These are phyloP conservation scores for Fusarium sp. DNA, from an alignment of 2,329 filamentous ascomycete genomes.

Conservation along the genomic window DNA sequence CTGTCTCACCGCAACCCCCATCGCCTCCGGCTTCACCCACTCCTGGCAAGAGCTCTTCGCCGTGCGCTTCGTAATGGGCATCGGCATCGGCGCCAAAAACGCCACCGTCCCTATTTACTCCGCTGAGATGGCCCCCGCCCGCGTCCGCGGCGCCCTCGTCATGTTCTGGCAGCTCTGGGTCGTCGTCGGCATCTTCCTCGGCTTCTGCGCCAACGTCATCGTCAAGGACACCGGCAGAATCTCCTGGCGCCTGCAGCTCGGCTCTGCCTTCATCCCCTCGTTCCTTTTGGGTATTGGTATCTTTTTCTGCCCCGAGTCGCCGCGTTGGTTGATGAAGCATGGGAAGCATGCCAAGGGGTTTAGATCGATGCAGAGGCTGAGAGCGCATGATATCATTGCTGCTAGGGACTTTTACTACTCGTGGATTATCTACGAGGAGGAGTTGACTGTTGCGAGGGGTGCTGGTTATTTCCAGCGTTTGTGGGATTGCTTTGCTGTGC, in stretches of 20 bases:
- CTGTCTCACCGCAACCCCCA: conserved; percentile 46
- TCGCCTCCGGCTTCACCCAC: conserved; percentile 62
- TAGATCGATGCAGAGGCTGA: conserved; percentile 57
- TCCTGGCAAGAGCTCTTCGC: conserved; percentile 73
- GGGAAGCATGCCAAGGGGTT: conserved; percentile 66
- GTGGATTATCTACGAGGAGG: conserved; percentile 51
- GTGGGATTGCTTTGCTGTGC: conserved; percentile 70
- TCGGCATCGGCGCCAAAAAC: conserved; percentile 73
- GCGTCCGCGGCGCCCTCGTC: conserved; percentile 75
- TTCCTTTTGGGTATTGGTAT: conserved; percentile 65
- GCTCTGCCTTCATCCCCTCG: conserved; percentile 63
- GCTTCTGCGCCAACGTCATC: conserved; percentile 63
- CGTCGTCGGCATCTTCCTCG: conserved; percentile 52
- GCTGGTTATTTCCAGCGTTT: conserved; percentile 46
- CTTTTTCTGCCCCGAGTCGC: conserved; percentile 70
- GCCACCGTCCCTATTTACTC: conserved; percentile 75
- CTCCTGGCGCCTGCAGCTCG: conserved; percentile 70
- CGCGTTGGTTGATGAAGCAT: conserved; percentile 73
- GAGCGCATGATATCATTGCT: conserved; percentile 62
- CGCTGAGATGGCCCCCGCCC: conserved; percentile 73
- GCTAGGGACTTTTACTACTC: conserved; percentile 65
- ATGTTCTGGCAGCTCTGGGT: conserved; percentile 74
- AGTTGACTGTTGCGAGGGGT: conserved; percentile 42
- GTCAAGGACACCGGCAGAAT: conserved; percentile 61
- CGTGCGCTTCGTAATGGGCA: conserved; percentile 72